Percentiles rank a stretch among this genome's conserved stretches.
Evolutionary conservation across 2,329 filamentous ascomycete species (phyloP).

Genomic region (Curvularia eragrostidis): DNA sequence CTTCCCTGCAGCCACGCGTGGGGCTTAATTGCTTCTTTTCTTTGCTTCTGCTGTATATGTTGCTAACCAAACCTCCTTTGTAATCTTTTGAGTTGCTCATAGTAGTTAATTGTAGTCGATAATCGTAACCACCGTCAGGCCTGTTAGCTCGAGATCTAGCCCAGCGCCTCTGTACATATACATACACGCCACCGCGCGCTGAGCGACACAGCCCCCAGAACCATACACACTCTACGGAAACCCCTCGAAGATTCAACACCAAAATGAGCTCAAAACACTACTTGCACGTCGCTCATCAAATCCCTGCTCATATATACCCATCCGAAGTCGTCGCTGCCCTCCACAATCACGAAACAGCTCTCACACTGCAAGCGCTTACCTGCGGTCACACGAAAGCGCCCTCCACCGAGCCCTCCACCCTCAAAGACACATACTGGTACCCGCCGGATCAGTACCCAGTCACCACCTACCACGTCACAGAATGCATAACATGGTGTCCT

Average conservation of each 20-base stretch:
- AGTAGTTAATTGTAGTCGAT: conserved; percentile 13
- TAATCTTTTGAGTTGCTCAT: neutral
- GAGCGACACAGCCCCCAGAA: neutral
- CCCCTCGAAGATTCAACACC: neutral
- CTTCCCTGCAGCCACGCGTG: conserved; percentile 6
- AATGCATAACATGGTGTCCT: conserved; percentile 40
- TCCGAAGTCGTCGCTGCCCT: conserved; percentile 38
- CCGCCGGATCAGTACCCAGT: conserved; percentile 39
- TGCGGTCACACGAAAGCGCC: conserved; percentile 37
- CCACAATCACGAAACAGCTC: conserved; percentile 45
- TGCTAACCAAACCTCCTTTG: neutral
- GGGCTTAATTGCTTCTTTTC: neutral
- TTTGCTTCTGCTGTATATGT: neutral
- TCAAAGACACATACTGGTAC: conserved; percentile 48
- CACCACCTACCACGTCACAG: conserved; percentile 40
- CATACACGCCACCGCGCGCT: neutral
- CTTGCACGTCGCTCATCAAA: conserved; percentile 40
- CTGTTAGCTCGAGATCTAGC: neutral
- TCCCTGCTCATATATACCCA: conserved; percentile 38
- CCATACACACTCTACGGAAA: neutral
- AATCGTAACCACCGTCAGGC: conserved; percentile 1
- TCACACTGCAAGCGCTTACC: conserved; percentile 45
- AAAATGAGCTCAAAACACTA: conserved; percentile 40
- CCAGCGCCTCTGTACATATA: neutral
- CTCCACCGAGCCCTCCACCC: conserved; percentile 27